These are phyloP conservation scores for Albifimbria verrucaria DNA, from an alignment of 2,329 filamentous ascomycete species.

Conservation along the genomic window DNA sequence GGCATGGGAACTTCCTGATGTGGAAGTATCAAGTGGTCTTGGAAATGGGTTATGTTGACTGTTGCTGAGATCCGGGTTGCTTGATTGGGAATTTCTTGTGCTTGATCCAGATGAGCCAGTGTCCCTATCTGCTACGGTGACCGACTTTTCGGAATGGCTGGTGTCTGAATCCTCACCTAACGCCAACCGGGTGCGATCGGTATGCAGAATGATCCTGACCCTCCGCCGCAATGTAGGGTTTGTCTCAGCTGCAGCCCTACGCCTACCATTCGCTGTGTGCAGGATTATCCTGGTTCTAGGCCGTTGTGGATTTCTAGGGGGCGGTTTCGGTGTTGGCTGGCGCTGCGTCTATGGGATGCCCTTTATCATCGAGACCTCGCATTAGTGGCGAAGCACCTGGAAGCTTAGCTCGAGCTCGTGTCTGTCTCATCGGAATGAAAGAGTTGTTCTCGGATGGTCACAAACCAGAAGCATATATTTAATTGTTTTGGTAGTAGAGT, in stretches of 20 bases:
- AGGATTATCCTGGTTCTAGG: constrained; percentile 2
- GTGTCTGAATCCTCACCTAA: too few species aligned
- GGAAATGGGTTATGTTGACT: too few species aligned
- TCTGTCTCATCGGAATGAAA: constrained; percentile 10
- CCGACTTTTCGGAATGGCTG: too few species aligned
- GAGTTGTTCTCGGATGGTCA: not conserved
- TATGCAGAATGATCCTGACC: not conserved
- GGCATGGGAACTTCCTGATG: too few species aligned
- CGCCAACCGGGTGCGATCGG: not conserved
- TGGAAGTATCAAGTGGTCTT: too few species aligned
- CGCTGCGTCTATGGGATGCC: constrained; percentile 7
- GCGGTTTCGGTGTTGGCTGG: constrained; percentile 10
- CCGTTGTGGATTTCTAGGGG: not conserved
- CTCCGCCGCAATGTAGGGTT: not conserved
- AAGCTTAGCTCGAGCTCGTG: constrained; percentile 18
- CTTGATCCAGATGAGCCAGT: too few species aligned
- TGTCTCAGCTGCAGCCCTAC: not conserved
- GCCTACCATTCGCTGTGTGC: not conserved
- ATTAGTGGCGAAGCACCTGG: constrained; percentile 17
- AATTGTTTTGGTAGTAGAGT: not conserved
- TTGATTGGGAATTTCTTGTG: too few species aligned
- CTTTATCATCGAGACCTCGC: constrained; percentile 14
- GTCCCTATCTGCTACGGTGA: too few species aligned
- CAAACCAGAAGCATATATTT: not conserved
- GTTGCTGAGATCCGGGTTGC: too few species aligned